phyloP scores from a whole-genome alignment of 1,284 basidiomycete species.

The Athelia psychrophila region DNA sequence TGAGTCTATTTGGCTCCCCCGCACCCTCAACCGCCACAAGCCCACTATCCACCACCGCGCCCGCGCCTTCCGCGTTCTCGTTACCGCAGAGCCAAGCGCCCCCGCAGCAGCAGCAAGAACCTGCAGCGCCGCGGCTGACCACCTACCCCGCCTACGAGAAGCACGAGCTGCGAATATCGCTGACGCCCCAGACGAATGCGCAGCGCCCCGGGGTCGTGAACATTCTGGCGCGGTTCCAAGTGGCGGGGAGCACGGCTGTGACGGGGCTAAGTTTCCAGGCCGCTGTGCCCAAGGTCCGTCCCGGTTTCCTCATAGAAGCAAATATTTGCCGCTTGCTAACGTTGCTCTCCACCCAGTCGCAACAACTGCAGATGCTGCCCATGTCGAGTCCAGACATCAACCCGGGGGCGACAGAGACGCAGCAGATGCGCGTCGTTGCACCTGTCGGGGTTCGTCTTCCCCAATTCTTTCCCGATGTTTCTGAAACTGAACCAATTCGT shows the following conservation, averaged over 20 bases:
- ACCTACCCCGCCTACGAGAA: slow-evolving; percentile 90
- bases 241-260: slow-evolving; percentile 49
- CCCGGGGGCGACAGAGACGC: slow-evolving; percentile 85
- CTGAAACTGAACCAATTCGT: slow-evolving; percentile 5
- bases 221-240: slow-evolving; percentile 87
- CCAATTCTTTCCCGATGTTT: not conserved
- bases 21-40: slow-evolving; percentile 35
- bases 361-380: slow-evolving; percentile 97
- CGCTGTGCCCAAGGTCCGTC: slow-evolving; percentile 89
- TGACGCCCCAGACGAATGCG: slow-evolving; percentile 83
- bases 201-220: slow-evolving; percentile 85
- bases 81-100: slow-evolving; percentile 35
- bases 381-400: slow-evolving; percentile 86
- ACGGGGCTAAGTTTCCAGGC: slow-evolving; percentile 90
- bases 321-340: too few species aligned
- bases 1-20: slow-evolving; percentile 78
- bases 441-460: slow-evolving; percentile 74
- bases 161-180: slow-evolving; percentile 85
- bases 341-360: slow-evolving; percentile 59
- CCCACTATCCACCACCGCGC: slow-evolving; percentile 29
- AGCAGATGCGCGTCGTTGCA: slow-evolving; percentile 91
- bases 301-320: not conserved
- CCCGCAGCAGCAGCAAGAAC: slow-evolving; percentile 25
- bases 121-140: slow-evolving; percentile 52
- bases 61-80: slow-evolving; percentile 26